Conservation (phyloP, 2,329 filamentous ascomycete genomes). For the Cladobotryum protrusum region DNA sequence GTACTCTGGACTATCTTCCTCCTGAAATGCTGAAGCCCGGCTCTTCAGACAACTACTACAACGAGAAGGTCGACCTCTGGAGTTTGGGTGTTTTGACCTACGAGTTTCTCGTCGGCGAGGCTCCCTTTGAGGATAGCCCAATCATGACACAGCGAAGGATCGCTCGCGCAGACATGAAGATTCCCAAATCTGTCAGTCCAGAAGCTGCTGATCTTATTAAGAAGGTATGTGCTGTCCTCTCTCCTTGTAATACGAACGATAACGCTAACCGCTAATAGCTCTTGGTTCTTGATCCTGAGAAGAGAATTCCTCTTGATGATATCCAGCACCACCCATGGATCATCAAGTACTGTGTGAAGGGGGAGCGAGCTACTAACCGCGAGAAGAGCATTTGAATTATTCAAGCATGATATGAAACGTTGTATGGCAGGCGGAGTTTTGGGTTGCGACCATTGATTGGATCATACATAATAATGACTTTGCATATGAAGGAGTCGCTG, state of each 20-base stretch:
- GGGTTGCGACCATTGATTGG: constrained; percentile 7
- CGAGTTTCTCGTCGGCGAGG: constrained; percentile 92
- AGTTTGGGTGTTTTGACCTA: constrained; percentile 91
- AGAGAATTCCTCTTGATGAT: constrained; percentile 82
- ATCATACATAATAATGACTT: constrained; percentile 12
- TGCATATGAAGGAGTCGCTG: constrained; percentile 20
- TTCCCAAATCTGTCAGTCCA: constrained; percentile 82
- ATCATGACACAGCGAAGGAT: constrained; percentile 93
- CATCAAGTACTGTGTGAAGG: constrained; percentile 79
- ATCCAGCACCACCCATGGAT: constrained; percentile 94
- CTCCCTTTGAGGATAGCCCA: constrained; percentile 92
- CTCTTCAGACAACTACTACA: constrained; percentile 79
- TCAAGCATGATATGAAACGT: neutral
- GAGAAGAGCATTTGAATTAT: constrained; percentile 33
- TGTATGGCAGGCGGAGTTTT: neutral
- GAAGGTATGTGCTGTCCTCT: constrained; percentile 52
- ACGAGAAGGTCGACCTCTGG: constrained; percentile 95
- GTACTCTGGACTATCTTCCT: constrained; percentile 92
- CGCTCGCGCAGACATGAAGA: constrained; percentile 80
- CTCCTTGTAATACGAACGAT: neutral
- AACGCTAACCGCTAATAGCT: constrained; percentile 48
- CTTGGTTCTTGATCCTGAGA: constrained; percentile 87
- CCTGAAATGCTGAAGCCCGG: constrained; percentile 93
- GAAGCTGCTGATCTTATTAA: constrained; percentile 93
- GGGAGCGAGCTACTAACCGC: constrained; percentile 46